These are phyloP conservation scores for Stachybotrys elegans DNA, from an alignment of 2,329 filamentous ascomycete genomes.

Conservation along the genomic window DNA sequence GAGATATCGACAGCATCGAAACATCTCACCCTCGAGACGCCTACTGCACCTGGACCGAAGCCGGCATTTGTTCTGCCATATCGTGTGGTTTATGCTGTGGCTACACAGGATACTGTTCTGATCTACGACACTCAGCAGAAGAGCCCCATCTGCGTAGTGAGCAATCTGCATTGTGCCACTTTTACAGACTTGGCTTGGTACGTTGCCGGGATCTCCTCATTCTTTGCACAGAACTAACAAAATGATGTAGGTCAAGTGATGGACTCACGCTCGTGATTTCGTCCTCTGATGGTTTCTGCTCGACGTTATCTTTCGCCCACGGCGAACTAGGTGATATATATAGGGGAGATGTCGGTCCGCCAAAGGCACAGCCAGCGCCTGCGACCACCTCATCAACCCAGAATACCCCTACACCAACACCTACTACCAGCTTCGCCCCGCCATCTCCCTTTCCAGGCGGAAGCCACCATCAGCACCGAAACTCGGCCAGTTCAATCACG, in stretches of 20 bases:
- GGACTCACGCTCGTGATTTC: conserved; percentile 71
- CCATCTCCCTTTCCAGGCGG: conserved; percentile 51
- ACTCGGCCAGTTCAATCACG: conserved; percentile 52
- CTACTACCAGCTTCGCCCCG: conserved; percentile 58
- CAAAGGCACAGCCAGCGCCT: conserved; percentile 36
- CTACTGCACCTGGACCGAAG: conserved; percentile 51
- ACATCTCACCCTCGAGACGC: conserved; percentile 36
- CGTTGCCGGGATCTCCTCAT: conserved; percentile 23
- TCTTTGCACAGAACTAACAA: conserved; percentile 18
- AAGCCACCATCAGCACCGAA: conserved; percentile 49
- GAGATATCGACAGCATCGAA: conserved; percentile 49
- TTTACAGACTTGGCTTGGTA: conserved; percentile 97
- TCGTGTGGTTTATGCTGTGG: conserved; percentile 92
- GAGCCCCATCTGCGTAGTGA: conserved; percentile 88
- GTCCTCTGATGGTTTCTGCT: conserved; percentile 98
- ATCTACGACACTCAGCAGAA: conserved; percentile 97
- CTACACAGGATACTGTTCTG: conserved; percentile 90
- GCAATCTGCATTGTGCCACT: conserved; percentile 94
- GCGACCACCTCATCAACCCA: conserved; percentile 50
- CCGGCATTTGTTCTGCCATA: conserved; percentile 83
- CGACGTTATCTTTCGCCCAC: conserved; percentile 74
- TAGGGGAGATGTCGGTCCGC: conserved; percentile 57
- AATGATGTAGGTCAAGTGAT: conserved; percentile 40
- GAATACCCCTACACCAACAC: conserved; percentile 66
- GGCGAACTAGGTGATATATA: conserved; percentile 84